Base-by-base conservation (phyloP, 164 flowering plant species). In the Magnolia officinalis region DNA sequence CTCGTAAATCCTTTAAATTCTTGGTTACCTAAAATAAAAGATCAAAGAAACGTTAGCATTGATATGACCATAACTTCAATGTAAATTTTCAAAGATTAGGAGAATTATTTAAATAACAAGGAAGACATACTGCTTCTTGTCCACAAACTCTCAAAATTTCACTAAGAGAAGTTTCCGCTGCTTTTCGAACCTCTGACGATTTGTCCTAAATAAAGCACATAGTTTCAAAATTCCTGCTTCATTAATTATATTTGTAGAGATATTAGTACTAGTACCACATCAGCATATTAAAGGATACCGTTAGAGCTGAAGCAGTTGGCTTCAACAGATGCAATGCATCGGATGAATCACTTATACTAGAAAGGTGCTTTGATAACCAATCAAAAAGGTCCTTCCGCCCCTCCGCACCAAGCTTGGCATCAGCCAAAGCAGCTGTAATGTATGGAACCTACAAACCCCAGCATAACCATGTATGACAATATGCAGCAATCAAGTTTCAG, bases 351-450 rank as follows among this genome's bases (percentile, higher is more conserved):
- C 74, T 83, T 71, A 89, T 49, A 71, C 88, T 86, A 75, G 93
- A 82, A 72, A 96, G 92, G 77, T 96, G 97, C 83, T 75, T 92
- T n/a, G 95, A 83, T 79, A 93, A 80, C 99, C 99, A 96, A 72
- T 92, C 98, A 84, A 96, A 91, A 77, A 96, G 92, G 85, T 96
- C 99, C 75, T 89, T 94, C 18, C 97, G 91, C 29, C 99, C 99
- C 86, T 96, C 99, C 8, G 98, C 93, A 31, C 99, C 97, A 79
- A 94, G 83, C 80, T 96, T 96, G 65, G 88, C 50, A 74, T 96
- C 99, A 29, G 82, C 78, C 14, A 94, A 79, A 72, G 94, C 92
- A 79, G 89, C 81, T n/a, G 87, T 79, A 37, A 96, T 81, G 77
- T 94, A 94, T 16, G 98, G 97, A 65, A 96, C 86, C 99, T 96